phyloP scores from a whole-genome alignment of 163 green algal genomes.

The Prototheca stagnorum region DNA sequence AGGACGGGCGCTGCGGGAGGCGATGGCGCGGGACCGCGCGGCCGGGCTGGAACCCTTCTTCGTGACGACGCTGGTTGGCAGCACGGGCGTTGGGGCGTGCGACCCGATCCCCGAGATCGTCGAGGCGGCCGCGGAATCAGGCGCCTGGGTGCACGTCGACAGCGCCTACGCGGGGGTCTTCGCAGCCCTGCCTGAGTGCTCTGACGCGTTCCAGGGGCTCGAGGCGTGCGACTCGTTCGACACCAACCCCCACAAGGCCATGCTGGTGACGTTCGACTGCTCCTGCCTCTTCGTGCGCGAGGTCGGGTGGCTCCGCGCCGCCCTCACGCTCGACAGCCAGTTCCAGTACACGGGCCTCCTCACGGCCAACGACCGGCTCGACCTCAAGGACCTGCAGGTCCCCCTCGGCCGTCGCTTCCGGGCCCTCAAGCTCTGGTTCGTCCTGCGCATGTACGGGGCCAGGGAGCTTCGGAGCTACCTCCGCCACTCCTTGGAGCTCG shows the following conservation, averaged over 20 bases:
- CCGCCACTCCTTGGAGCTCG: conserved; percentile 16
- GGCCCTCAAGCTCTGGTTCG: conserved; percentile 73
- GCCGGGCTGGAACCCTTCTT: conserved; percentile 57
- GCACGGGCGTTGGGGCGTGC: conserved; percentile 60
- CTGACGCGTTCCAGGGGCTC: conserved; percentile 32
- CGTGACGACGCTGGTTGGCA: conserved; percentile 51
- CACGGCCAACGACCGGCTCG: conserved; percentile 24
- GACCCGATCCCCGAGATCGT: conserved; percentile 42
- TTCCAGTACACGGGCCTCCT: conserved; percentile 32
- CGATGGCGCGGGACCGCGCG: conserved; percentile 36
- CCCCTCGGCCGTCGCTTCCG: conserved; percentile 56
- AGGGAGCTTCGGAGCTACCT: conserved; percentile 42
- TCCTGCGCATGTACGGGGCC: conserved; percentile 63
- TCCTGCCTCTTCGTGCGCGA: conserved; percentile 50
- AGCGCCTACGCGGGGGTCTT: conserved; percentile 57
- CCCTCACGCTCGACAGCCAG: conserved; percentile 49
- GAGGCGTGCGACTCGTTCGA: conserved; percentile 38
- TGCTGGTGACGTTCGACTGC: conserved; percentile 59
- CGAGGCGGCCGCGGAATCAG: conserved; percentile 8
- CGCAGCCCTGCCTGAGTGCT: conserved; percentile 43
- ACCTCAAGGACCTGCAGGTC: conserved; percentile 68
- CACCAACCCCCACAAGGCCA: conserved; percentile 67
- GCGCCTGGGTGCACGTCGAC: conserved; percentile 57
- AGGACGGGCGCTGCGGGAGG: conserved; percentile 17
- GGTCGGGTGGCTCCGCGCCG: conserved; percentile 29